Evolutionary conservation across 495 filamentous ascomycete species (phyloP), one percentile per base, ranked within the genome.

Genomic region (Penicillium bialowiezense): DNA sequence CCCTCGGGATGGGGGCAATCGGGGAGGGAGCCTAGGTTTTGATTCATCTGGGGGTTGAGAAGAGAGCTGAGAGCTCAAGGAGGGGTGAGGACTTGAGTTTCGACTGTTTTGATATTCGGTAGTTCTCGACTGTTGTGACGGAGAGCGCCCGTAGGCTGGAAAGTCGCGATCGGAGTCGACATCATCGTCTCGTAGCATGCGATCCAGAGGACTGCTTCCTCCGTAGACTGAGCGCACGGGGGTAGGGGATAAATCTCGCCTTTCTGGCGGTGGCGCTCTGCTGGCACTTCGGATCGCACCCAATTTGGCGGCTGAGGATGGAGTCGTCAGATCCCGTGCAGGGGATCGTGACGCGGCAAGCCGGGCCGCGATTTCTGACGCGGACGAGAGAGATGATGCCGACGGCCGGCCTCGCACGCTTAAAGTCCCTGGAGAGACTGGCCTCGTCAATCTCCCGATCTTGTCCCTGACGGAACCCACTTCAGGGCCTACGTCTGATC

Each of bases 381-480:
- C 54, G 14, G 59, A 47, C 21, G 63, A 43, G 42, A 57, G 42
- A 15, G 63, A 41, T 1, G 54, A 43, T 5, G 56, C 36, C 23
- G 44, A 35, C 19, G 26, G 33, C 55, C 54, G 50, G 49, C 38
- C 44, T 53, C 44, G 23, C 17, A 35, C 44, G 35, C 35, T 50
- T 15, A 38, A 26, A 34, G 36, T 44, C 17, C 33, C 29, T 41
- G 37, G 38, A 7, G 54, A 23, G 5, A 58, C 59, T 17, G 58
- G 51, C 24, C 56, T 53, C n/a, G 67, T 59, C 37, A 68, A 68
- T 40, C 48, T 55, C 33, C 65, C 67, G 28, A 75, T 72, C 48
- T 71, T 74, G 44, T 73, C 71, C 56, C 52, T 71, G 28, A 75
- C 70, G 3, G 71, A 70, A 34, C 69, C 71, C 15, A 60, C 56